Evolutionary conservation across 2,329 filamentous ascomycete genomes (phyloP).

Genomic region (Aspergillus eucalypticola): DNA sequence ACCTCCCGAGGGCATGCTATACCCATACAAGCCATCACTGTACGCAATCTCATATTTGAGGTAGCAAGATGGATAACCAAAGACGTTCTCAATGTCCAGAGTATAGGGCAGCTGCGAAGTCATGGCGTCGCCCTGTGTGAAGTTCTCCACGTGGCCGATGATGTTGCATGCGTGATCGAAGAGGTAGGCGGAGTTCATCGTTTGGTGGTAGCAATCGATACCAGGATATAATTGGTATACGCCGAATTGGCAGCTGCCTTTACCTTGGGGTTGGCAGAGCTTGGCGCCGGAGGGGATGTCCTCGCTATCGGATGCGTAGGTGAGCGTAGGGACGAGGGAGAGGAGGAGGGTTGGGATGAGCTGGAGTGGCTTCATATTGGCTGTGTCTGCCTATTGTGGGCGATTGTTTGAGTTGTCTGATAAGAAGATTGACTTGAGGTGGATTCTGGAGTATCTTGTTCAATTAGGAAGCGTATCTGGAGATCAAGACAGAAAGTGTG

Average conservation of each 20-base stretch:
- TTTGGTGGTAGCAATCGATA: neutral
- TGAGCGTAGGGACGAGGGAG: neutral
- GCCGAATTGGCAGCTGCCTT: neutral
- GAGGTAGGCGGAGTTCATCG: neutral
- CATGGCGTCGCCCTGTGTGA: neutral
- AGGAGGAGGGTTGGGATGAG: neutral
- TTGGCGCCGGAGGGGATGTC: neutral
- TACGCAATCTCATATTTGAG: neutral
- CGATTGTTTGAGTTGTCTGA: neutral
- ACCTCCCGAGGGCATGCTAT: neutral
- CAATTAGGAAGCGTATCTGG: too few relatives aligned
- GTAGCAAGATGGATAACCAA: neutral
- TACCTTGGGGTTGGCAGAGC: neutral
- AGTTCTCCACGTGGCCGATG: neutral
- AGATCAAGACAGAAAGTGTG: too few relatives aligned
- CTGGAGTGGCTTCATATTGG: too few relatives aligned
- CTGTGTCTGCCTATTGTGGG: neutral
- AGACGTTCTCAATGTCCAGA: neutral
- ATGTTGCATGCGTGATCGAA: neutral
- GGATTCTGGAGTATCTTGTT: too few relatives aligned
- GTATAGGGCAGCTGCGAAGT: neutral
- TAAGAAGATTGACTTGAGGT: too few relatives aligned
- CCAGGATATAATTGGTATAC: neutral
- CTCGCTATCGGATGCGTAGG: neutral
- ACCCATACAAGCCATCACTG: neutral